These are phyloP conservation scores for Rhodosporidiobolus sp. DNA, from an alignment of 768 basidiomycete species.

Conservation along the genomic window DNA sequence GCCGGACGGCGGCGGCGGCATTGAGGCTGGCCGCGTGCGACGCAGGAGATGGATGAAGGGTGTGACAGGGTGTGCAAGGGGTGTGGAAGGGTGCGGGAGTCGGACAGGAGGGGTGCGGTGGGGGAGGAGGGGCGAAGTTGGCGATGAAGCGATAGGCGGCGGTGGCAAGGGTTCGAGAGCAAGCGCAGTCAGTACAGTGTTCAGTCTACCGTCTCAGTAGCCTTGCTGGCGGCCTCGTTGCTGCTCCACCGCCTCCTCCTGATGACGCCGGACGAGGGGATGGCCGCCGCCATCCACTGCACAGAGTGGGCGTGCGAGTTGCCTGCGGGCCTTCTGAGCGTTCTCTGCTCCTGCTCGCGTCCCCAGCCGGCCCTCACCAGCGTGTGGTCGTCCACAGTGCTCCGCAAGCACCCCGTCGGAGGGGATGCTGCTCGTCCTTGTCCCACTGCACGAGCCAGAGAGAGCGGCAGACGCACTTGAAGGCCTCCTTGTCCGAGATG, in stretches of 20 bases:
- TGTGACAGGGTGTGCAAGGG: neutral
- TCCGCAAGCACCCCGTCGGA: constrained; percentile 9
- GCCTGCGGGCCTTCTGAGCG: neutral
- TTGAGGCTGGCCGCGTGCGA: constrained; percentile 26
- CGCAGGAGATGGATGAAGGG: neutral
- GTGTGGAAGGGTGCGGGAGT: neutral
- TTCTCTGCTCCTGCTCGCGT: too few species aligned
- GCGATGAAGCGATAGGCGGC: neutral
- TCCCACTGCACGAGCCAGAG: neutral
- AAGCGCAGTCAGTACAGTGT: neutral
- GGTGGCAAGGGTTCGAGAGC: too few species aligned
- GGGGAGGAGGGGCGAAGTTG: neutral
- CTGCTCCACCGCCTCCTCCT: neutral
- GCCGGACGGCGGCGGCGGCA: constrained; percentile 35
- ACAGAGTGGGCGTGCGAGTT: neutral
- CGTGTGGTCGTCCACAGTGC: neutral
- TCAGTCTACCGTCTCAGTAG: too few species aligned
- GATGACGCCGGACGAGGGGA: neutral
- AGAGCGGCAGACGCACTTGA: constrained; percentile 2
- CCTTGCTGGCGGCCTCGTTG: neutral
- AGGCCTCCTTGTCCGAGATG: constrained; percentile 34
- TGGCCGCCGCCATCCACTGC: neutral
- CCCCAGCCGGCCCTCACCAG: too few species aligned
- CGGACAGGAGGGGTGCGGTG: neutral
- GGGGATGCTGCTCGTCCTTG: neutral